Conservation (phyloP, 2,329 filamentous ascomycete genomes). For the Alternaria solani region DNA sequence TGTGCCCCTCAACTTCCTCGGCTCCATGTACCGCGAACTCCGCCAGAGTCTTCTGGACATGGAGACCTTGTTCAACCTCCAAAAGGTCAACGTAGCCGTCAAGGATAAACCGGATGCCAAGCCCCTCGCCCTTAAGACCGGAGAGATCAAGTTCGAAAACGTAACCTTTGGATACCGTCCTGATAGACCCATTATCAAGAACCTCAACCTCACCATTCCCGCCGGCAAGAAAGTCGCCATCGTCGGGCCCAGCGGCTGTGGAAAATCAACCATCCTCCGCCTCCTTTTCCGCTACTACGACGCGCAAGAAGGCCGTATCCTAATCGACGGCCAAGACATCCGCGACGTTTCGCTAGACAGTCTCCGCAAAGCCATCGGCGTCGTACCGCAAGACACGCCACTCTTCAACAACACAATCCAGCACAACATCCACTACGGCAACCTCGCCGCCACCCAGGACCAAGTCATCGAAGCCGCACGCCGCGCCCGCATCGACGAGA, state of each 20-base stretch:
- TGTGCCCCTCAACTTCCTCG: constrained; percentile 94
- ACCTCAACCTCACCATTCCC: constrained; percentile 87
- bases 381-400: constrained; percentile 96
- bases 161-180: constrained; percentile 92
- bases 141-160: constrained; percentile 93
- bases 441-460: constrained; percentile 76
- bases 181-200: constrained; percentile 84
- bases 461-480: constrained; percentile 79
- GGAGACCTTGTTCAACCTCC: constrained; percentile 97
- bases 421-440: constrained; percentile 94
- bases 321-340: constrained; percentile 93
- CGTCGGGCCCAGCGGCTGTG: constrained; percentile 93
- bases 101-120: constrained; percentile 78
- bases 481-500: constrained; percentile 82
- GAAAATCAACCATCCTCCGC: constrained; percentile 91
- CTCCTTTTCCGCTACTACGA: constrained; percentile 96
- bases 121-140: constrained; percentile 76
- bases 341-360: constrained; percentile 83
- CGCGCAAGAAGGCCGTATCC: constrained; percentile 80
- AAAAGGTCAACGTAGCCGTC: constrained; percentile 93
- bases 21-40: constrained; percentile 96
- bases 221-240: constrained; percentile 96
- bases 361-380: constrained; percentile 84
- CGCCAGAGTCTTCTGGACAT: constrained; percentile 95
- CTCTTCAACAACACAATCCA: constrained; percentile 96